Percentiles rank a stretch among this genome's conserved stretches.
Evolutionary conservation across 176 grass and related monocot genomes (phyloP).

Genomic region (Musa troglodytarum): DNA sequence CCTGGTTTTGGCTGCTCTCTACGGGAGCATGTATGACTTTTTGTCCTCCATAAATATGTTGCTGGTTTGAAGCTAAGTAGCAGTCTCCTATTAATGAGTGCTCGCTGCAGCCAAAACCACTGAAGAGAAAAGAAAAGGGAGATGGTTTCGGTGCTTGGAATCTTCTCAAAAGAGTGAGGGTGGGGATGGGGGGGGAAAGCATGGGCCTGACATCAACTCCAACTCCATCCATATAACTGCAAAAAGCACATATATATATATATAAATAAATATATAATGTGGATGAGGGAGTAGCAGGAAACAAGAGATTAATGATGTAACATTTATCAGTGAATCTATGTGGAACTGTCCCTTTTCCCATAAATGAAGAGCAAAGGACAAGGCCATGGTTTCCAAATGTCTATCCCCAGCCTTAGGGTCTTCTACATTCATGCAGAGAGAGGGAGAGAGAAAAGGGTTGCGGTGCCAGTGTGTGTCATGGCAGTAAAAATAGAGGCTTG

Average conservation of each 20-base stretch:
- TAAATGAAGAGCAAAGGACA: background rate
- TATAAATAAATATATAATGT: background rate
- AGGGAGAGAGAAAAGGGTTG: too few relatives aligned
- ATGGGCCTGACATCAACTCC: background rate
- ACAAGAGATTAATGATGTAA: background rate
- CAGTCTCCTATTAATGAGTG: too few relatives aligned
- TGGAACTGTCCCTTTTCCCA: background rate
- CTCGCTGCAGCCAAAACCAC: too few relatives aligned
- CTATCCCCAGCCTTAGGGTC: too few relatives aligned
- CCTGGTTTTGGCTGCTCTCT: too few relatives aligned
- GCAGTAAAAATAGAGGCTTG: too few relatives aligned
- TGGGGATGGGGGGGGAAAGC: background rate
- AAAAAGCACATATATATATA: background rate
- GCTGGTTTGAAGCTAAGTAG: too few relatives aligned
- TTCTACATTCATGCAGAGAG: too few relatives aligned
- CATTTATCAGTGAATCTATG: slow-evolving; percentile 1
- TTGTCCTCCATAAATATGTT: too few relatives aligned
- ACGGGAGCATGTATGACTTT: too few relatives aligned
- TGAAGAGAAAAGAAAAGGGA: background rate
- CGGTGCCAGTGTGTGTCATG: too few relatives aligned
- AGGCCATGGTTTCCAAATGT: background rate
- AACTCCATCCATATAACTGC: background rate
- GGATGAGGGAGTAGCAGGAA: background rate
- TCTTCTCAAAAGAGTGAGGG: too few relatives aligned
- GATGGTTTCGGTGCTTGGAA: background rate